These are phyloP conservation scores for Aurifilum marmelostoma DNA, from an alignment of 2,329 filamentous ascomycete genomes.

Conservation along the genomic window DNA sequence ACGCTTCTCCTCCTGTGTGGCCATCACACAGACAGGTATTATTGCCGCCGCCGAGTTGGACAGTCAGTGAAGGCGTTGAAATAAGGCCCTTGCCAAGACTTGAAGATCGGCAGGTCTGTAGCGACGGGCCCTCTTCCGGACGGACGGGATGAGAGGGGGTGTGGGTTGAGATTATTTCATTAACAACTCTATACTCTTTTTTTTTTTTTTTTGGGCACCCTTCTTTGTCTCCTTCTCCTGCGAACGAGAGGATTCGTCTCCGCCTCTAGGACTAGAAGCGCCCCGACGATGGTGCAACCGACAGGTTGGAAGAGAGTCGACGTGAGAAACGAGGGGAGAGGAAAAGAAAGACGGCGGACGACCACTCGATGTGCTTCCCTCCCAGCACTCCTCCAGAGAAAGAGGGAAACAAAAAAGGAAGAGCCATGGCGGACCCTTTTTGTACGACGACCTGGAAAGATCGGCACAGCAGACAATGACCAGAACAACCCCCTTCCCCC, in stretches of 20 bases:
- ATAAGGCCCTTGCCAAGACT: neutral
- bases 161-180: neutral
- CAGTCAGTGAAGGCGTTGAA: neutral
- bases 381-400: neutral
- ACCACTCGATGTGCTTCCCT: neutral
- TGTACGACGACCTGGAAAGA: slow-evolving; percentile 3
- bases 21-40: neutral
- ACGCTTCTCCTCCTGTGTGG: neutral
- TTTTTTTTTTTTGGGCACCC: no score
- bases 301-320: neutral
- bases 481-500: neutral
- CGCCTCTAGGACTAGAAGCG: no score
- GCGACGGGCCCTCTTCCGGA: neutral
- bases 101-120: neutral
- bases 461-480: slow-evolving; percentile 1
- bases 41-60: neutral
- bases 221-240: neutral
- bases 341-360: neutral
- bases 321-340: no score
- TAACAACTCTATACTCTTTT: neutral
- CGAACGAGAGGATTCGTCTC: neutral
- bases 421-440: slow-evolving; percentile 1
- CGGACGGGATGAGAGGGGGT: neutral
- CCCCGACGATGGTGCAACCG: no score
- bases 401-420: neutral